Percentiles rank a stretch among this genome's conserved stretches.
Evolutionary conservation across 441 rosid species (phyloP).

Genomic region (Corymbia calophylla): DNA sequence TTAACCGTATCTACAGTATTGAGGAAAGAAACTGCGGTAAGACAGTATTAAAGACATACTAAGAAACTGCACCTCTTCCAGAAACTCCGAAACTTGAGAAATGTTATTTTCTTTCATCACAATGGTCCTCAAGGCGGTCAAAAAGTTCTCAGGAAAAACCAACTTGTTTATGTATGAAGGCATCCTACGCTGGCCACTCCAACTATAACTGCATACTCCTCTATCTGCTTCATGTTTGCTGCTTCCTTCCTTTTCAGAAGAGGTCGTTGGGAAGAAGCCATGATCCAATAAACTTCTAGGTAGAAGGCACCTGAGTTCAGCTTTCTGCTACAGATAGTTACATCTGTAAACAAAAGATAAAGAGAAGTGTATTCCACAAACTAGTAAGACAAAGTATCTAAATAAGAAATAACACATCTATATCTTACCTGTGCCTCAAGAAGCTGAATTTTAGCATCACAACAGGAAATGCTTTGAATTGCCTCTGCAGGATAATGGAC

Average conservation of each 20-base stretch:
- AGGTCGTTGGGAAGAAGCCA: conserved; percentile 48
- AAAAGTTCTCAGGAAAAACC: conserved; percentile 74
- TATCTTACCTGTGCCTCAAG: conserved; percentile 76
- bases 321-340: conserved; percentile 42
- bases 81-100: conserved; percentile 56
- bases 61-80: conserved; percentile 59
- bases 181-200: conserved; percentile 81
- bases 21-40: not conserved
- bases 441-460: conserved; percentile 77
- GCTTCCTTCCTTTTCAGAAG: conserved; percentile 25
- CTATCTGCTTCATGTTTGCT: conserved; percentile 8
- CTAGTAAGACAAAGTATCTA: not conserved
- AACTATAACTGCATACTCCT: conserved; percentile 52
- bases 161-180: conserved; percentile 72
- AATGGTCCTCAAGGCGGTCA: conserved; percentile 75
- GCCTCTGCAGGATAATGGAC: conserved; percentile 91
- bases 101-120: conserved; percentile 74
- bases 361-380: not conserved
- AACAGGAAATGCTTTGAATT: conserved; percentile 43
- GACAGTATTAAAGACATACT: not conserved
- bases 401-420: not conserved
- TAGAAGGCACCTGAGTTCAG: conserved; percentile 77
- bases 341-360: not conserved
- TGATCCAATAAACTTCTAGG: conserved; percentile 54
- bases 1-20: not conserved